Conservation (phyloP, 2,329 filamentous ascomycete species). For the Aspergillus fumigatus region DNA sequence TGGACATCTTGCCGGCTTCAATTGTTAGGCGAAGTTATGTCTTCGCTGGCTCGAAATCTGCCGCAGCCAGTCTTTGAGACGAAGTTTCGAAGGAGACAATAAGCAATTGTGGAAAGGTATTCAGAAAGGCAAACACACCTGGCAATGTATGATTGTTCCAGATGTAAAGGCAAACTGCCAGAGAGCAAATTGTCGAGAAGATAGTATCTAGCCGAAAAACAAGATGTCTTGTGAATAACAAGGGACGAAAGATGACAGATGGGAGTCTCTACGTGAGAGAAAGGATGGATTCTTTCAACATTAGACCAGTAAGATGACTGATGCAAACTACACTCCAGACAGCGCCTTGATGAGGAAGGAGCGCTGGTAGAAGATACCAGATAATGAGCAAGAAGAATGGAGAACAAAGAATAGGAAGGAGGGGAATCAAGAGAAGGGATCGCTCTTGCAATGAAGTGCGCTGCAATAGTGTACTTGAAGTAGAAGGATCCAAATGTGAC, state of each 20-base stretch:
- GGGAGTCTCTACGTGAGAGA: conserved; percentile 18
- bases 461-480: not conserved
- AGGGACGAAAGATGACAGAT: conserved; percentile 16
- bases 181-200: conserved; percentile 17
- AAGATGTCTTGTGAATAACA: conserved; percentile 3
- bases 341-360: conserved; percentile 13
- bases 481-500: not conserved
- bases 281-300: conserved; percentile 5
- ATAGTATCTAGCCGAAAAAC: conserved; percentile 18
- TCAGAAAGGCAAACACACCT: conserved; percentile 11
- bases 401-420: conserved; percentile 3
- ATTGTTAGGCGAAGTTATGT: not conserved
- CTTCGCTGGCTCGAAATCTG: not conserved
- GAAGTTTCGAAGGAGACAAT: conserved; percentile 8
- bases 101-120: conserved; percentile 7
- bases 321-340: conserved; percentile 1
- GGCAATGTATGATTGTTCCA: conserved; percentile 21
- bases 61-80: not conserved
- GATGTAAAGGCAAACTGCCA: conserved; percentile 20
- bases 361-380: conserved; percentile 22
- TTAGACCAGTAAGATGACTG: not conserved
- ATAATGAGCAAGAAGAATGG: not conserved
- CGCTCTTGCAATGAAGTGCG: not conserved
- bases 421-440: conserved; percentile 2
- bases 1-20: conserved; percentile 22